Percentiles rank a stretch among this genome's conserved stretches.
These are phyloP conservation scores for Macroventuria anomochaeta DNA, from an alignment of 2,329 filamentous ascomycete genomes.

Conservation along the genomic window DNA sequence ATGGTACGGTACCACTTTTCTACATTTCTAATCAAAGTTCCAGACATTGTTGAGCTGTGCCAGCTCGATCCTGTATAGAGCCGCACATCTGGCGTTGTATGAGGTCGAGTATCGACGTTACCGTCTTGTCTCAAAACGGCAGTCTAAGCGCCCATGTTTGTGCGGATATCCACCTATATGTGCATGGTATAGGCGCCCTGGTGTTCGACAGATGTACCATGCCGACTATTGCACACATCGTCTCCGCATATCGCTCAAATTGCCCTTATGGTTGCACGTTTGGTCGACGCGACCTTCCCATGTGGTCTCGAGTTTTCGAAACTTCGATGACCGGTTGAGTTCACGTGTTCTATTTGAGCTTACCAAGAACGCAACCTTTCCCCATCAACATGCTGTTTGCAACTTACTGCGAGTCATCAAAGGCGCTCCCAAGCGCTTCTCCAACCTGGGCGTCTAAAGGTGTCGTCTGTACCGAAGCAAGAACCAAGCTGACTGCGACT, in stretches of 20 bases:
- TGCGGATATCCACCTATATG: neutral
- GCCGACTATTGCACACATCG: conserved; percentile 1
- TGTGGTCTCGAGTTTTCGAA: neutral
- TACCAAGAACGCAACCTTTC: neutral
- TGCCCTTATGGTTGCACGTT: neutral
- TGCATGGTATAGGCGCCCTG: conserved; percentile 1
- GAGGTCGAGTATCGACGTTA: neutral
- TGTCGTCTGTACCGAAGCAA: neutral
- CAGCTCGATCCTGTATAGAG: neutral
- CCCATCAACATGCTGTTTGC: neutral
- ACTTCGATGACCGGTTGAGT: neutral
- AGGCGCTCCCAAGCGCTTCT: neutral
- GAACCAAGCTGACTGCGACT: neutral
- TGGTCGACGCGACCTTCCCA: neutral
- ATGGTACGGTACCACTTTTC: neutral
- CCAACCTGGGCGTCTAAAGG: neutral
- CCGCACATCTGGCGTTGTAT: neutral
- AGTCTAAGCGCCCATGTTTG: conserved; percentile 3
- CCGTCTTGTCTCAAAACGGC: neutral
- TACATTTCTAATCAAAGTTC: neutral
- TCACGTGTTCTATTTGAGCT: neutral
- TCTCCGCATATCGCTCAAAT: conserved; percentile 5
- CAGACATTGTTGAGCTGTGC: neutral
- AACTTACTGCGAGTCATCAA: neutral
- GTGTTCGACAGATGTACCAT: neutral